A percentile compares a stretch with the other conserved stretches of the same genome.
phyloP scores from a whole-genome alignment of 106 monocot genomes.

The Narthecium ossifragum region DNA sequence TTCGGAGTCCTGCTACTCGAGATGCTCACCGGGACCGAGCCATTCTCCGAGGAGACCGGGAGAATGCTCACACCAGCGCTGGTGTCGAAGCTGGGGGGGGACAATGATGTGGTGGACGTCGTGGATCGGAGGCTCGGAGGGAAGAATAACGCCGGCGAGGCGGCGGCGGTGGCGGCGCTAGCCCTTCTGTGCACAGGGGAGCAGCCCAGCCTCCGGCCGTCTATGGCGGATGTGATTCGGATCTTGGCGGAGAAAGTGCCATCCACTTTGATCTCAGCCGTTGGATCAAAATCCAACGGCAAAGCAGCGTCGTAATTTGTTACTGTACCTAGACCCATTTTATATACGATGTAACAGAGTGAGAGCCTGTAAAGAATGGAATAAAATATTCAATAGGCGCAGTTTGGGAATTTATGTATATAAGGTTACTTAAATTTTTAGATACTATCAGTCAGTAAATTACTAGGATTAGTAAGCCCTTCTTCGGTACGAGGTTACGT shows the following conservation, averaged over 20 bases:
- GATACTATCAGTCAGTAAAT: no score
- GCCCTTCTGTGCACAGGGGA: conserved; percentile 49
- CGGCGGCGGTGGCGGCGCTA: conserved; percentile 31
- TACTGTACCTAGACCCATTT: no score
- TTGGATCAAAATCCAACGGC: no score
- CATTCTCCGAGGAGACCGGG: conserved; percentile 23
- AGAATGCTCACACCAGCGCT: conserved; percentile 16
- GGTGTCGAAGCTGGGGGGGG: conserved; percentile 6
- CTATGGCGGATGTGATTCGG: conserved; percentile 62
- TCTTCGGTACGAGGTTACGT: no score
- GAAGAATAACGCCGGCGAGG: conserved; percentile 44
- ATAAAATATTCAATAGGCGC: no score
- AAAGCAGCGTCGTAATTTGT: no score
- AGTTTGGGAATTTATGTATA: no score
- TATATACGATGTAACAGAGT: no score
- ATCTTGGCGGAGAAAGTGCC: conserved; percentile 32
- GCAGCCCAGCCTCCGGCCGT: conserved; percentile 64
- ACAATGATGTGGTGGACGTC: conserved; percentile 8
- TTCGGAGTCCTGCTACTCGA: conserved; percentile 69
- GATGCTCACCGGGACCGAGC: conserved; percentile 43
- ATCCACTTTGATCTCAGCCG: conserved; percentile 20
- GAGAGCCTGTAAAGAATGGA: no score
- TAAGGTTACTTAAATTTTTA: no score
- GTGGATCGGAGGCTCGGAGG: conserved; percentile 47
- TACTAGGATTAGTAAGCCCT: no score